A percentile compares a stretch with the other conserved stretches of the same genome.
These are phyloP conservation scores for Lactarius sp. DNA, from an alignment of 768 basidiomycete genomes.

Conservation along the genomic window DNA sequence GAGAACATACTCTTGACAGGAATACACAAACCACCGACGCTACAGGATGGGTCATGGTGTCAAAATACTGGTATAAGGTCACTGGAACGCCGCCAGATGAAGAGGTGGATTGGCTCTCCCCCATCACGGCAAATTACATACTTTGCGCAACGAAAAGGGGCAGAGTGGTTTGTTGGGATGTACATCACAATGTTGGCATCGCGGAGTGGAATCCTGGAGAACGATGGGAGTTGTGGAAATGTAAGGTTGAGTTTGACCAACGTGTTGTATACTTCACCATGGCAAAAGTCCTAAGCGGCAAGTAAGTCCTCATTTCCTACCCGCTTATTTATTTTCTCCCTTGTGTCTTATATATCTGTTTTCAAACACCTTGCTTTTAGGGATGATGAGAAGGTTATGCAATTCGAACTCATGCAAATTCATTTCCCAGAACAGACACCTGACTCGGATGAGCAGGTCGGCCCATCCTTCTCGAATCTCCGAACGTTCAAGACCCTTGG, in stretches of 20 bases:
- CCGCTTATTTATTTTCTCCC: background rate
- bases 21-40: slow-evolving; percentile 1
- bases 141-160: slow-evolving; percentile 76
- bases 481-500: slow-evolving; percentile 60
- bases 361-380: slow-evolving; percentile 18
- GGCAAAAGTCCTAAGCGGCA: slow-evolving; percentile 37
- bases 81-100: slow-evolving; percentile 62
- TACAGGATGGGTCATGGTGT: slow-evolving; percentile 28
- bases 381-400: slow-evolving; percentile 55
- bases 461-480: slow-evolving; percentile 52
- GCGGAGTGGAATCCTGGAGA: slow-evolving; percentile 64
- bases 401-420: slow-evolving; percentile 65
- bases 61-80: slow-evolving; percentile 57
- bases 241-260: slow-evolving; percentile 69
- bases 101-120: slow-evolving; percentile 72
- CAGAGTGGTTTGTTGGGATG: slow-evolving; percentile 74
- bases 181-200: slow-evolving; percentile 53
- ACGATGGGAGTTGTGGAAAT: slow-evolving; percentile 73
- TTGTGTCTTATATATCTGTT: background rate
- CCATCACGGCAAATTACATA: slow-evolving; percentile 69
- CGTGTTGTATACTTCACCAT: slow-evolving; percentile 70
- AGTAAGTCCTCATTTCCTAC: slow-evolving; percentile 11
- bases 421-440: slow-evolving; percentile 44
- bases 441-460: background rate
- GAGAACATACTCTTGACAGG: background rate